phyloP scores from a whole-genome alignment of 306 rosid species.

The Psophocarpus tetragonolobus region DNA sequence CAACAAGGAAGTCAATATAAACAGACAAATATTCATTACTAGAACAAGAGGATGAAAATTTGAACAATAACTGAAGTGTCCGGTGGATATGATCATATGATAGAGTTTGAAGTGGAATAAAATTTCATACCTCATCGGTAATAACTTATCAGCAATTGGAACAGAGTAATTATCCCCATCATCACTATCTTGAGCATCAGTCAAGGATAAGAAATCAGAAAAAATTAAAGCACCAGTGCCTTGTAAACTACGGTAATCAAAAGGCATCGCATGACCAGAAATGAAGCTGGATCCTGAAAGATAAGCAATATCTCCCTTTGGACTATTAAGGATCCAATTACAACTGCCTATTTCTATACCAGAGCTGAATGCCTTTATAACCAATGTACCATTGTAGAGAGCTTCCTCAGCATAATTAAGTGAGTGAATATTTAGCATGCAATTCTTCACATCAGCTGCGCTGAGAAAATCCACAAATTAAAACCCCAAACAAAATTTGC shows the following conservation, averaged over 20 bases:
- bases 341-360: constrained; percentile 89
- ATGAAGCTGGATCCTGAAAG: constrained; percentile 75
- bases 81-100: too few relatives aligned
- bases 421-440: constrained; percentile 59
- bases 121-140: constrained; percentile 50
- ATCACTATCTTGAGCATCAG: constrained; percentile 43
- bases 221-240: constrained; percentile 56
- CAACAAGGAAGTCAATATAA: constrained; percentile 26
- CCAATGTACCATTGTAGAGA: constrained; percentile 77
- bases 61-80: constrained; percentile 14
- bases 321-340: constrained; percentile 78
- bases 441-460: constrained; percentile 82
- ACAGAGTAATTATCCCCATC: constrained; percentile 33
- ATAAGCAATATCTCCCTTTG: constrained; percentile 68
- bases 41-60: constrained; percentile 26
- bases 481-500: constrained; percentile 33
- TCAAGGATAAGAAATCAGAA: constrained; percentile 76
- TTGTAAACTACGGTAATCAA: constrained; percentile 63
- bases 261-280: constrained; percentile 74
- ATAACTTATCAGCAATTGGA: constrained; percentile 23
- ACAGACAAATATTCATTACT: constrained; percentile 44
- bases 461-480: constrained; percentile 62
- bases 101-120: background rate
- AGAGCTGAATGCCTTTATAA: constrained; percentile 80
- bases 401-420: constrained; percentile 76